Percentiles rank a stretch among this genome's conserved stretches.
phyloP scores from a whole-genome alignment of 225 moss, liverwort and hornwort species.

The Thuidium tamariscinum region DNA sequence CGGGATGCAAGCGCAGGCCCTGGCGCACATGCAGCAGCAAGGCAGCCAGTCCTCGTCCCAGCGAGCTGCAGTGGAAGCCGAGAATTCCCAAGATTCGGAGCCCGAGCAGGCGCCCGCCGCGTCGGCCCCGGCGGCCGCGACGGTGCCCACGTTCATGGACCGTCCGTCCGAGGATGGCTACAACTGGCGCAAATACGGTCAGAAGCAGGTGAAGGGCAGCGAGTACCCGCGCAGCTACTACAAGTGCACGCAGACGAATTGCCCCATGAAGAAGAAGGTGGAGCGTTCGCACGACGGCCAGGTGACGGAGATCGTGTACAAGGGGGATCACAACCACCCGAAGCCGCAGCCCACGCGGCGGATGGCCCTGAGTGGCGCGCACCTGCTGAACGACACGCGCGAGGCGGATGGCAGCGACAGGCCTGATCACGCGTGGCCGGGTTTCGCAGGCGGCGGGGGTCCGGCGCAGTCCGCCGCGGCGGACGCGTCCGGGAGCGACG shows the following conservation, averaged over 20 bases:
- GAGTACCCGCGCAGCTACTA: slow-evolving; percentile 94
- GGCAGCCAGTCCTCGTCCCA: slow-evolving; percentile 10
- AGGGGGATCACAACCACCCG: slow-evolving; percentile 91
- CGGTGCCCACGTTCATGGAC: slow-evolving; percentile 46
- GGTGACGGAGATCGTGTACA: slow-evolving; percentile 94
- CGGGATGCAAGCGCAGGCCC: slow-evolving; percentile 21
- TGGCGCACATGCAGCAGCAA: slow-evolving; percentile 22
- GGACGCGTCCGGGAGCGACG: slow-evolving; percentile 62
- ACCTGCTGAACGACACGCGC: slow-evolving; percentile 27
- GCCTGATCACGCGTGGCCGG: slow-evolving; percentile 38
- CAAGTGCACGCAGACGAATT: slow-evolving; percentile 82
- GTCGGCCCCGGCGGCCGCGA: not conserved
- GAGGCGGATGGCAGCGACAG: slow-evolving; percentile 42
- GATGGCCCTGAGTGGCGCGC: slow-evolving; percentile 58
- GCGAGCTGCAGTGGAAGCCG: slow-evolving; percentile 14
- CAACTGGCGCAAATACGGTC: slow-evolving; percentile 93
- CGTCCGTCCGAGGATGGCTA: slow-evolving; percentile 85
- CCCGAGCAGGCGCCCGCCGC: slow-evolving; percentile 25
- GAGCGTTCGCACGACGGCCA: slow-evolving; percentile 94
- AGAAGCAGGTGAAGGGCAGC: slow-evolving; percentile 96
- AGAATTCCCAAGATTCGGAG: slow-evolving; percentile 49
- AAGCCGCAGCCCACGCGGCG: slow-evolving; percentile 82
- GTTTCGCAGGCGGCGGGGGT: slow-evolving; percentile 24
- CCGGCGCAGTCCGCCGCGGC: slow-evolving; percentile 15
- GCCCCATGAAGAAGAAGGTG: slow-evolving; percentile 97